phyloP scores from a whole-genome alignment of 164 flowering plant genomes.

The Umbilicus rupestris region DNA sequence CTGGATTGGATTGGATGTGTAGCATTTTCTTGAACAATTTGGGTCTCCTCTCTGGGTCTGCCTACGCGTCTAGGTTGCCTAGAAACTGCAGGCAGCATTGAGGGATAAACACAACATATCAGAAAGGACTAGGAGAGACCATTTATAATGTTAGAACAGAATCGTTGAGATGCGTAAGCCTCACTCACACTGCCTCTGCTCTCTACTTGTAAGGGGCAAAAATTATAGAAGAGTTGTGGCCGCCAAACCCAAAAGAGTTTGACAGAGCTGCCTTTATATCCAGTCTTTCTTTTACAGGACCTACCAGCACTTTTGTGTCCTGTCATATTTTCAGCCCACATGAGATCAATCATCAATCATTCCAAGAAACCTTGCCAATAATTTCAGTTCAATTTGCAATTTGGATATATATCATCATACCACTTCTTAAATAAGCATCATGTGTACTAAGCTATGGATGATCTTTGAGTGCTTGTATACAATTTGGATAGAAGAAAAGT shows the following conservation, averaged over 20 bases:
- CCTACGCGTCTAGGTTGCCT: neutral
- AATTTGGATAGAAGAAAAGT: neutral
- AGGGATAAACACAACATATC: neutral
- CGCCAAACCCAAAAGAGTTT: slow-evolving; percentile 69
- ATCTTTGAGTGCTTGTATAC: neutral
- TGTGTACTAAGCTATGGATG: neutral
- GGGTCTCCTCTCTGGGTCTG: neutral
- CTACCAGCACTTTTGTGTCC: slow-evolving; percentile 44
- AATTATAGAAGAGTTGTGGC: slow-evolving; percentile 59
- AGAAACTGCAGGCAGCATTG: neutral
- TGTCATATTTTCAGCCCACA: slow-evolving; percentile 14
- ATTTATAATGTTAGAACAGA: neutral
- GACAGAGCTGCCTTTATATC: slow-evolving; percentile 56
- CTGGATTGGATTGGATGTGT: neutral
- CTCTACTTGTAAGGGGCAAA: slow-evolving; percentile 43
- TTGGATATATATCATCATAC: too few relatives aligned
- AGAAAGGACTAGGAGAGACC: neutral
- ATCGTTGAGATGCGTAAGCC: neutral
- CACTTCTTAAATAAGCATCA: too few relatives aligned
- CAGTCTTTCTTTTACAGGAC: slow-evolving; percentile 51
- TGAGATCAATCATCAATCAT: neutral
- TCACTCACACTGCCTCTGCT: neutral
- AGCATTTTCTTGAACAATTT: neutral
- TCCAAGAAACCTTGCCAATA: too few relatives aligned
- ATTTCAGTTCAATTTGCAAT: too few relatives aligned